A percentile compares a stretch with the other conserved stretches of the same genome.
phyloP scores from a whole-genome alignment of 306 rosid species.

The Glycyrrhiza uralensis region DNA sequence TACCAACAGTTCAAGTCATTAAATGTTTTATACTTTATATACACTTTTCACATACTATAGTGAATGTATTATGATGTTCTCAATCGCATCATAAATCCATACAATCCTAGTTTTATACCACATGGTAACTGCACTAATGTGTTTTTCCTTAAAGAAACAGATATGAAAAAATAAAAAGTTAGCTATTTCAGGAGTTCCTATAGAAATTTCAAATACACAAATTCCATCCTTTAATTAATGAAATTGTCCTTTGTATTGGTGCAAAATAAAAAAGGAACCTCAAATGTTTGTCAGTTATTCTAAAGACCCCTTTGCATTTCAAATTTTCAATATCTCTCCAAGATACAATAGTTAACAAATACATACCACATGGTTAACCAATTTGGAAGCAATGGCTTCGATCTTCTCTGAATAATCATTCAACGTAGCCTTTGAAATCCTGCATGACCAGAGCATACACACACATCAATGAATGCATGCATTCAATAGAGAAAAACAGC shows the following conservation, averaged over 20 bases:
- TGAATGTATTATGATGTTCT: constrained; percentile 7
- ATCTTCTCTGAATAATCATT: constrained; percentile 81
- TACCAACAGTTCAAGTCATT: background rate
- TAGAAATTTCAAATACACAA: constrained; percentile 1
- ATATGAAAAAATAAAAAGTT: background rate
- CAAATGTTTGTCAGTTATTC: background rate
- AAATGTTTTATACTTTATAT: background rate
- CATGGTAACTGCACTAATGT: too few relatives aligned
- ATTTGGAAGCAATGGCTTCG: constrained; percentile 72
- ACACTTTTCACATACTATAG: constrained; percentile 9
- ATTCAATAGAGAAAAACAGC: constrained; percentile 20
- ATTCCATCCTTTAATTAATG: background rate
- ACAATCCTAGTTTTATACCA: too few relatives aligned
- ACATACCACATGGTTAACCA: constrained; percentile 49
- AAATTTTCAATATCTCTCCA: background rate
- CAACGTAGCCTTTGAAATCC: constrained; percentile 73
- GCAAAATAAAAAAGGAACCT: background rate
- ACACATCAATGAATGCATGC: constrained; percentile 8
- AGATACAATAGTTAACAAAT: constrained; percentile 16
- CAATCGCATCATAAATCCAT: background rate
- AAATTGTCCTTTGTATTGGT: background rate
- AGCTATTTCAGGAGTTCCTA: background rate
- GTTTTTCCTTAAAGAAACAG: background rate
- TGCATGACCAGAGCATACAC: constrained; percentile 30
- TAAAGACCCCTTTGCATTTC: constrained; percentile 1